These are phyloP conservation scores for Isoetes taiwanensis DNA, from an alignment of 75 land plant genomes.

Conservation along the genomic window DNA sequence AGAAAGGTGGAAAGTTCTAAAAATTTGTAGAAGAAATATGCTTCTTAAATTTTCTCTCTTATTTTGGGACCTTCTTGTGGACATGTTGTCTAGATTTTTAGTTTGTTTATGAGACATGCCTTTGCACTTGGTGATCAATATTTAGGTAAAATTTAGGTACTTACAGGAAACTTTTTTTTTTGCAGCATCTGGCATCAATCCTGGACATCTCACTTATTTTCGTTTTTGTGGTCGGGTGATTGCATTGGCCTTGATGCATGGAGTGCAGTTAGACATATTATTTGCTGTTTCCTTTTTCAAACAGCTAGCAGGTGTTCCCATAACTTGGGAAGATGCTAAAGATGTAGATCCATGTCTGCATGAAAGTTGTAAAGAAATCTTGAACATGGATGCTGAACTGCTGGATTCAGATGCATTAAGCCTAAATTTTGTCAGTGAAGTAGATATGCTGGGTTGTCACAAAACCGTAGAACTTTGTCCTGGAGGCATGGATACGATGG, in stretches of 20 bases:
- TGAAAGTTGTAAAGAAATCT: slow-evolving; percentile 64
- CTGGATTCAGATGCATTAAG: slow-evolving; percentile 76
- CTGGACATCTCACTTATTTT: slow-evolving; percentile 60
- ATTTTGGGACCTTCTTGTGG: too few relatives aligned
- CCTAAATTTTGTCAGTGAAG: slow-evolving; percentile 71
- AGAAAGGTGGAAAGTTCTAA: too few relatives aligned
- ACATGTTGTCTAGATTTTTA: too few relatives aligned
- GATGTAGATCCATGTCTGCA: slow-evolving; percentile 83
- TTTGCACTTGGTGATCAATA: too few relatives aligned
- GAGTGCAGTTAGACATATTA: slow-evolving; percentile 55
- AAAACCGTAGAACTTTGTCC: slow-evolving; percentile 58
- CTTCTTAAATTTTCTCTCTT: too few relatives aligned
- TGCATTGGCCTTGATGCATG: slow-evolving; percentile 72
- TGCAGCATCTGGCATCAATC: slow-evolving; percentile 63
- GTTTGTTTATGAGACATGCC: too few relatives aligned
- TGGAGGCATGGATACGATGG: slow-evolving; percentile 54
- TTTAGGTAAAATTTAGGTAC: background rate
- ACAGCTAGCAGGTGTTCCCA: slow-evolving; percentile 42
- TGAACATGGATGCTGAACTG: slow-evolving; percentile 63
- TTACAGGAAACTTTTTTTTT: background rate
- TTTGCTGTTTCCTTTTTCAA: slow-evolving; percentile 56
- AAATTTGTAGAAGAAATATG: too few relatives aligned
- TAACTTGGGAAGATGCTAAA: slow-evolving; percentile 63
- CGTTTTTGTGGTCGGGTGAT: slow-evolving; percentile 55
- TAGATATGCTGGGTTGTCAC: slow-evolving; percentile 58